These are phyloP conservation scores for Epithemia pelagica DNA, from an alignment of 108 stramenopile genomes.

Conservation along the genomic window DNA sequence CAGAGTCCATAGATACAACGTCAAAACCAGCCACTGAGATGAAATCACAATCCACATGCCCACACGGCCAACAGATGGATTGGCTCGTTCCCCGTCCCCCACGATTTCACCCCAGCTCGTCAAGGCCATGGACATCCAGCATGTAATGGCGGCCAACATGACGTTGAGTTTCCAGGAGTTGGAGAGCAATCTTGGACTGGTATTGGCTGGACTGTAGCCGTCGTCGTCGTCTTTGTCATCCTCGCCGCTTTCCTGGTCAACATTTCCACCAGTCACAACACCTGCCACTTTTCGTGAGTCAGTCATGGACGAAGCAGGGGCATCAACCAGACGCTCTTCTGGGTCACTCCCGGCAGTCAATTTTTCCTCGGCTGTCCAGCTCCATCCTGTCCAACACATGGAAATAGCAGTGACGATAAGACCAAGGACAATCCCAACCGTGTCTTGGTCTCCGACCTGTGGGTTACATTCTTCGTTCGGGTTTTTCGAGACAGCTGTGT, in stretches of 20 bases:
- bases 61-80: constrained; percentile 68
- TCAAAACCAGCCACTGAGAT: constrained; percentile 82
- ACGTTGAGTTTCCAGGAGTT: constrained; percentile 87
- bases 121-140: constrained; percentile 87
- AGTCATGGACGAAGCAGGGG: not conserved
- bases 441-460: constrained; percentile 56
- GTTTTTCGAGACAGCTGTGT: constrained; percentile 66
- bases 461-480: constrained; percentile 81
- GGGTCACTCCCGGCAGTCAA: constrained; percentile 8
- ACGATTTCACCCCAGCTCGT: constrained; percentile 87
- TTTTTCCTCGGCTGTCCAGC: constrained; percentile 49
- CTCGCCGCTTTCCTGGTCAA: constrained; percentile 6
- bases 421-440: constrained; percentile 64
- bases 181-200: constrained; percentile 16
- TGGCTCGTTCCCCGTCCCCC: constrained; percentile 51
- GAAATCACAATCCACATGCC: constrained; percentile 91
- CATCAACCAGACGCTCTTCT: constrained; percentile 1
- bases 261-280: constrained; percentile 29
- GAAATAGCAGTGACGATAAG: constrained; percentile 62
- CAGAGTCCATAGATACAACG: constrained; percentile 88
- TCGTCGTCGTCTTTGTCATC: constrained; percentile 13
- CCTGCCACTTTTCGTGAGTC: constrained; percentile 26
- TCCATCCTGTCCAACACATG: constrained; percentile 78
- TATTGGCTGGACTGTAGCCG: constrained; percentile 16
- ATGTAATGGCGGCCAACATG: constrained; percentile 61